These are phyloP conservation scores for Metarhizium guizhouense DNA, from an alignment of 2,329 filamentous ascomycete genomes.

Conservation along the genomic window DNA sequence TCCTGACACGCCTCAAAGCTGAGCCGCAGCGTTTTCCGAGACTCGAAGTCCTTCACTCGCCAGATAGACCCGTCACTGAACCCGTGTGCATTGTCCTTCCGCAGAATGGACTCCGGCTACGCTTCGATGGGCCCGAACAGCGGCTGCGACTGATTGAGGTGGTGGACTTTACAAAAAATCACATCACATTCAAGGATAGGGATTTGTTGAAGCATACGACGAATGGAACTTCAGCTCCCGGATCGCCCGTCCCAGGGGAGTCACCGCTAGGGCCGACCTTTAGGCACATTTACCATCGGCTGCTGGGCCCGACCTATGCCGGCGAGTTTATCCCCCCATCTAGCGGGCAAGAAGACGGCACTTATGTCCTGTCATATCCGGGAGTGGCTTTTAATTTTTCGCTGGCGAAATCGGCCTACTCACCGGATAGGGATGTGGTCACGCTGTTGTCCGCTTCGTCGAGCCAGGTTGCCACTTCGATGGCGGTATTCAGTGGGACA, in stretches of 20 bases:
- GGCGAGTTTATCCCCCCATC: constrained; percentile 77
- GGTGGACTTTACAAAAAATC: constrained; percentile 77
- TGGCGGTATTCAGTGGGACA: constrained; percentile 84
- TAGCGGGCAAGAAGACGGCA: constrained; percentile 49
- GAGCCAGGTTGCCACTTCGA: constrained; percentile 68
- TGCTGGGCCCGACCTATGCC: constrained; percentile 90
- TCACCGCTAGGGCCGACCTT: constrained; percentile 59
- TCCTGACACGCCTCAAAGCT: constrained; percentile 78
- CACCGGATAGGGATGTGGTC: constrained; percentile 71
- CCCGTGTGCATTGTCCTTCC: constrained; percentile 71
- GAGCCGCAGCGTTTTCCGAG: constrained; percentile 76
- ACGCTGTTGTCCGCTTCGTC: constrained; percentile 72
- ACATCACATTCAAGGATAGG: constrained; percentile 70
- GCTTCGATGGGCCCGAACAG: constrained; percentile 91
- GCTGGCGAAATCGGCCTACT: constrained; percentile 65
- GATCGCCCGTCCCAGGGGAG: constrained; percentile 23
- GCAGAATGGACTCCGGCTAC: constrained; percentile 77
- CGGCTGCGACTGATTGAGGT: constrained; percentile 85
- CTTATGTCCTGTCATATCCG: constrained; percentile 88
- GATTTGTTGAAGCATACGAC: constrained; percentile 61
- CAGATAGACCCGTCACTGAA: constrained; percentile 62
- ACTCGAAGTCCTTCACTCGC: constrained; percentile 74
- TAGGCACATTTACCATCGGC: constrained; percentile 79
- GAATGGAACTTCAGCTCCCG: constrained; percentile 26
- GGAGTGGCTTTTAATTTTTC: constrained; percentile 91